These are phyloP conservation scores for Rhizopogon rudus DNA, from an alignment of 768 basidiomycete species.

Conservation along the genomic window DNA sequence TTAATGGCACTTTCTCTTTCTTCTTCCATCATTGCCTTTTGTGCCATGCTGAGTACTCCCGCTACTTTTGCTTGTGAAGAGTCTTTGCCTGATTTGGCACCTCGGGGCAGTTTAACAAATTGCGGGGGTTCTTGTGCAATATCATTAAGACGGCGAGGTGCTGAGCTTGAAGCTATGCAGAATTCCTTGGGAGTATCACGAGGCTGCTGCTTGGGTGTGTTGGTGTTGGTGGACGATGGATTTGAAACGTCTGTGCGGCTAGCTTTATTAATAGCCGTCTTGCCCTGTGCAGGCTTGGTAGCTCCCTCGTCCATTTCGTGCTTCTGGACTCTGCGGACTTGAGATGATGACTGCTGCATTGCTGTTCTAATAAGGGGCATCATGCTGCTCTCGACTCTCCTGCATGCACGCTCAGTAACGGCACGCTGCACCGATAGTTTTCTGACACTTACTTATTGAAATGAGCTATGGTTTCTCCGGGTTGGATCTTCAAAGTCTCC, in stretches of 20 bases:
- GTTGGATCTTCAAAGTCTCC: conserved; percentile 43
- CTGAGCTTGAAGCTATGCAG: conserved; percentile 40
- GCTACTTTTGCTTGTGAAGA: conserved; percentile 26
- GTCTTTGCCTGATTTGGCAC: conserved; percentile 25
- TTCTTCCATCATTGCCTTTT: conserved; percentile 70
- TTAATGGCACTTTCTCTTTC: conserved; percentile 68
- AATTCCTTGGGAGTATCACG: conserved; percentile 41
- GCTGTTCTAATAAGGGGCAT: conserved; percentile 59
- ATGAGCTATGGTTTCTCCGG: conserved; percentile 69
- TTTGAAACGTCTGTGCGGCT: conserved; percentile 9
- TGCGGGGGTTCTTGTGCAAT: conserved; percentile 65
- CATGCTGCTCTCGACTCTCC: conserved; percentile 73
- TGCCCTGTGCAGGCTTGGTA: conserved; percentile 12
- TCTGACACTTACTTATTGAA: conserved; percentile 58
- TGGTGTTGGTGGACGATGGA: conserved; percentile 7
- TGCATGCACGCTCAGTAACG: conserved; percentile 22
- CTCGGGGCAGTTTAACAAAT: conserved; percentile 50
- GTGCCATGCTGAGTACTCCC: conserved; percentile 65
- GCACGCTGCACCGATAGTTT: conserved; percentile 3
- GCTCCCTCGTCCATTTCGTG: conserved; percentile 21
- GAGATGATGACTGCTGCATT: conserved; percentile 50
- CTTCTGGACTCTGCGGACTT: conserved; percentile 41
- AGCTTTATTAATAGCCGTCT: conserved; percentile 9
- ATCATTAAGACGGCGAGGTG: conserved; percentile 67
- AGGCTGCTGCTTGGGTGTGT: conserved; percentile 9